Conservation (phyloP, 768 basidiomycete genomes). For the Phaffia tasmanica region DNA sequence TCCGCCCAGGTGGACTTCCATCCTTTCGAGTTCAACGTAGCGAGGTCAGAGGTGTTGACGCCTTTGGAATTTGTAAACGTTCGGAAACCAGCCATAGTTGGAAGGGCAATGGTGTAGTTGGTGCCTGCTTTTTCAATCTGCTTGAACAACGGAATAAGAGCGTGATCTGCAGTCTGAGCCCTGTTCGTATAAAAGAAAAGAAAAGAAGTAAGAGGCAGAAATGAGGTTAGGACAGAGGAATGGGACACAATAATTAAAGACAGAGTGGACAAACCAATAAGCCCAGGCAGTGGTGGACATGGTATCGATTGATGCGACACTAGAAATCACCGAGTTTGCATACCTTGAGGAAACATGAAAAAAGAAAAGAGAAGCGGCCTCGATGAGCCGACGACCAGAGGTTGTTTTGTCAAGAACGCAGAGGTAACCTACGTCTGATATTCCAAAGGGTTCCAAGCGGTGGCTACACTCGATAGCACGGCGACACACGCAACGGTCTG, state of each 20-base stretch:
- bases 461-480: no score
- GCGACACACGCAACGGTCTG: no score
- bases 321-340: no score
- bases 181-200: neutral
- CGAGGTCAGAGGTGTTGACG: neutral
- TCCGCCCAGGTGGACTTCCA: conserved; percentile 4
- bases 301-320: no score
- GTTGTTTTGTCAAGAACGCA: no score
- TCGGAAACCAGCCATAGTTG: conserved; percentile 1
- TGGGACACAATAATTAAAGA: neutral
- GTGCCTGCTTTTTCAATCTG: neutral
- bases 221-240: neutral
- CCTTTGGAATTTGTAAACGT: neutral
- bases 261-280: neutral
- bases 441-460: no score
- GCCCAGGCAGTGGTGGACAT: no score
- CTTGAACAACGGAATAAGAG: conserved; percentile 7
- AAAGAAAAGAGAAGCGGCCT: no score
- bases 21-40: neutral
- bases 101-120: neutral
- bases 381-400: no score
- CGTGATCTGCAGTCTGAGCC: neutral
- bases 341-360: no score
- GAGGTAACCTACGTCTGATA: no score
- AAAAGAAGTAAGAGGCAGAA: neutral